Percentiles rank a stretch among this genome's conserved stretches.
Evolutionary conservation across 2,329 filamentous ascomycete genomes (phyloP).

Genomic region (Chrysoporthe puriensis): DNA sequence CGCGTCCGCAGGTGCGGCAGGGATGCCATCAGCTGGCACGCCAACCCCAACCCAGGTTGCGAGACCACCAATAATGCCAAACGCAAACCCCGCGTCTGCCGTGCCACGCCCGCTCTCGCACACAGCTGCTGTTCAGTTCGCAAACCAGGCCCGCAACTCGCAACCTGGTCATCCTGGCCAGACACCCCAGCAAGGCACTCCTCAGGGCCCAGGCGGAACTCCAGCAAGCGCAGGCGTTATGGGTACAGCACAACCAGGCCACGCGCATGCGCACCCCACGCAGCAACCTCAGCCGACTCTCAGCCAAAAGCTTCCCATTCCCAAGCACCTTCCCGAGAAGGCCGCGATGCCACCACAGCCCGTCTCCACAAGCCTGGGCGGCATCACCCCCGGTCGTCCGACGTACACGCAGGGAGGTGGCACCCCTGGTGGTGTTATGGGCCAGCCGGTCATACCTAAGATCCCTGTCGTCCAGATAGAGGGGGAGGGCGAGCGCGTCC

Average conservation of each 20-base stretch:
- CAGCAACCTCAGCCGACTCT: conserved; percentile 46
- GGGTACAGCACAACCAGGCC: conserved; percentile 38
- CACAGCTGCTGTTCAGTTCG: conserved; percentile 53
- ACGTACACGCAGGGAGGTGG: conserved; percentile 80
- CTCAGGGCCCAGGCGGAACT: conserved; percentile 25
- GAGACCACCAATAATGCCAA: conserved; percentile 11
- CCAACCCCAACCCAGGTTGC: conserved; percentile 49
- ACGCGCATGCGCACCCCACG: conserved; percentile 53
- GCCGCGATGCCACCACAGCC: conserved; percentile 73
- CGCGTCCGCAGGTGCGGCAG: conserved; percentile 39
- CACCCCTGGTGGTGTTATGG: conserved; percentile 79
- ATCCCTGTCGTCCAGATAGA: conserved; percentile 85
- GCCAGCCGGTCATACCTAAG: conserved; percentile 82
- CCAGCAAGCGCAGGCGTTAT: conserved; percentile 30
- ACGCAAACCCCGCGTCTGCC: conserved; percentile 41
- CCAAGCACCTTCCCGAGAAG: conserved; percentile 72
- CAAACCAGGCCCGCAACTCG: conserved; percentile 46
- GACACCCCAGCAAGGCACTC: conserved; percentile 25
- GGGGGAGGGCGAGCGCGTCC: conserved; percentile 85
- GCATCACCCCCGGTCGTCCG: conserved; percentile 70
- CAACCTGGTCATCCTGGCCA: conserved; percentile 31
- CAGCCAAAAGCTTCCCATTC: conserved; percentile 72
- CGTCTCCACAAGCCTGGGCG: conserved; percentile 66
- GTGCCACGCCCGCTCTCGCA: conserved; percentile 51
- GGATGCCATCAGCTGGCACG: conserved; percentile 48